phyloP scores from a whole-genome alignment of 2,329 filamentous ascomycete species.

The Saccharata proteae region DNA sequence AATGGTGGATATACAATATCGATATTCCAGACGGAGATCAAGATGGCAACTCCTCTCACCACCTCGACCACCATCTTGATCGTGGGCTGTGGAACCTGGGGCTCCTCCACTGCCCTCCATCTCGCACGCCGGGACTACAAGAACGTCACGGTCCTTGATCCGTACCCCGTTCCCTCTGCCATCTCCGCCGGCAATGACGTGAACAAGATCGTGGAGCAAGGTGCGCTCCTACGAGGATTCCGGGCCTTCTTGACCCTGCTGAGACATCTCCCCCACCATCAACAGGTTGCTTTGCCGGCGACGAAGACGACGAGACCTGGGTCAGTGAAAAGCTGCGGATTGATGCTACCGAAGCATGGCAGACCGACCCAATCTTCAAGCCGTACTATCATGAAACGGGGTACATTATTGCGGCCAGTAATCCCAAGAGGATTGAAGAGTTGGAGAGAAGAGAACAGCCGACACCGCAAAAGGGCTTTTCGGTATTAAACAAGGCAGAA shows the following conservation, averaged over 20 bases:
- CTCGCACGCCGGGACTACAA: slow-evolving; percentile 38
- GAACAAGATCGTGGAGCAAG: slow-evolving; percentile 37
- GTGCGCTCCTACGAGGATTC: slow-evolving; percentile 12
- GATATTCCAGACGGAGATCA: too few relatives aligned
- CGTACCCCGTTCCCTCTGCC: slow-evolving; percentile 32
- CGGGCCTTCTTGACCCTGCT: neutral
- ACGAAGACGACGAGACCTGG: slow-evolving; percentile 4
- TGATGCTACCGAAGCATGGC: slow-evolving; percentile 29
- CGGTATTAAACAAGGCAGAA: slow-evolving; percentile 28
- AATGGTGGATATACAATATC: too few relatives aligned
- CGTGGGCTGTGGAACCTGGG: slow-evolving; percentile 40
- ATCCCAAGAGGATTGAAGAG: slow-evolving; percentile 24
- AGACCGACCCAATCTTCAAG: slow-evolving; percentile 29
- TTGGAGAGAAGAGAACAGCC: slow-evolving; percentile 25
- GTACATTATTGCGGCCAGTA: slow-evolving; percentile 34
- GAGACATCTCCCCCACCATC: neutral
- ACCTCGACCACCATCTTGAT: slow-evolving; percentile 23
- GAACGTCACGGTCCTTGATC: slow-evolving; percentile 37
- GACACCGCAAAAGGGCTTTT: slow-evolving; percentile 11
- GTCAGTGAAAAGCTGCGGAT: slow-evolving; percentile 3
- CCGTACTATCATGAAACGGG: slow-evolving; percentile 36
- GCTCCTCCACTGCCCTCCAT: slow-evolving; percentile 40
- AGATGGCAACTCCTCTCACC: slow-evolving; percentile 4
- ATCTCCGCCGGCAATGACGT: slow-evolving; percentile 40
- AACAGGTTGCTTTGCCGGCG: slow-evolving; percentile 4